A percentile compares a stretch with the other conserved stretches of the same genome.
These are phyloP conservation scores for Stellera chamaejasme DNA, from an alignment of 345 rosid species.

Conservation along the genomic window DNA sequence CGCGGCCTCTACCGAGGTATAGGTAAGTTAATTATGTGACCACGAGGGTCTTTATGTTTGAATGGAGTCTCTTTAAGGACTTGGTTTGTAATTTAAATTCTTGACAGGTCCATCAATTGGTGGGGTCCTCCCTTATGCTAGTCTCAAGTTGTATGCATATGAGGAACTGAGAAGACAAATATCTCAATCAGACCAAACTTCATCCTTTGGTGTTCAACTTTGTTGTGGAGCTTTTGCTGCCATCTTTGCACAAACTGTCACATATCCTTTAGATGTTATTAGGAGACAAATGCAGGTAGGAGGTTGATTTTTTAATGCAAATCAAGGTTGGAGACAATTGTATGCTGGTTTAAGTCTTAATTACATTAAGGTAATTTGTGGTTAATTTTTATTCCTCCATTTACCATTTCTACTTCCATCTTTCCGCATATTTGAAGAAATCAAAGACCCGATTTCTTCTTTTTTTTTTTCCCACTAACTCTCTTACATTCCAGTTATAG, in stretches of 20 bases:
- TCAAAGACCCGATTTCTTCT: no score
- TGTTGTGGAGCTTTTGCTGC: constrained; percentile 96
- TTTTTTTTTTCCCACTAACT: no score
- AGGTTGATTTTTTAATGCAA: constrained; percentile 13
- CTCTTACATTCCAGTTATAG: no score
- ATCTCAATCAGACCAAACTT: constrained; percentile 79
- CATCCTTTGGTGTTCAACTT: constrained; percentile 60
- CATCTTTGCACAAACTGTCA: constrained; percentile 77
- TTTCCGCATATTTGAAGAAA: no score
- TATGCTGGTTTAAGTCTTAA: constrained; percentile 92
- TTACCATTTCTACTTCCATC: no score
- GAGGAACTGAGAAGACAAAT: constrained; percentile 75
- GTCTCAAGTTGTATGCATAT: constrained; percentile 70
- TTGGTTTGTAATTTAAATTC: background rate
- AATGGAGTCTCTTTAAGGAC: constrained; percentile 15
- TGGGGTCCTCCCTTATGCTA: constrained; percentile 92
- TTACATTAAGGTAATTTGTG: constrained; percentile 62
- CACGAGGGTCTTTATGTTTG: background rate
- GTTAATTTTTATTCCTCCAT: no score
- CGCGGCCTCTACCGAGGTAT: constrained; percentile 80
- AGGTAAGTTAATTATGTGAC: constrained; percentile 38
- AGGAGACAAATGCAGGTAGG: constrained; percentile 97
- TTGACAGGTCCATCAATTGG: constrained; percentile 80
- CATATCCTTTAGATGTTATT: constrained; percentile 93
- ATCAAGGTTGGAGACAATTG: constrained; percentile 89